Evolutionary conservation across 495 filamentous ascomycete genomes (phyloP).

Genomic region (Thermothielavioides terrestris): DNA sequence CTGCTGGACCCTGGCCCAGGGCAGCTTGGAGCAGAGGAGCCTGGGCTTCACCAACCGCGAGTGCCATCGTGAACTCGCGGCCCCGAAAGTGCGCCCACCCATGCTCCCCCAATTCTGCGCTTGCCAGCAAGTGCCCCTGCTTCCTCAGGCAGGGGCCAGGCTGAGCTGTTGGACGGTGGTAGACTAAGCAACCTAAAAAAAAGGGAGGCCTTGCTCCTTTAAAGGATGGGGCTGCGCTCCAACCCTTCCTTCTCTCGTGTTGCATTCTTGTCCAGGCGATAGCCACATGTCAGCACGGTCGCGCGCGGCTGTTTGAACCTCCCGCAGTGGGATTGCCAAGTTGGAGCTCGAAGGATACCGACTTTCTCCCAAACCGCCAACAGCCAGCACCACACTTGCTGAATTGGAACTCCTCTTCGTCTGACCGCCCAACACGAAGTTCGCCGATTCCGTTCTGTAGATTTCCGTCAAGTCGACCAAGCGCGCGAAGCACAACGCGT

Average conservation of each 20-base stretch:
- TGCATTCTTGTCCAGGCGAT: neutral
- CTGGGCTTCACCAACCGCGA: neutral
- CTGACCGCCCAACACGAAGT: no score
- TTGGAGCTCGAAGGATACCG: neutral
- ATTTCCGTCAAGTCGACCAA: no score
- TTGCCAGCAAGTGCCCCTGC: neutral
- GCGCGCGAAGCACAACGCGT: no score
- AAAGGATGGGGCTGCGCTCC: neutral
- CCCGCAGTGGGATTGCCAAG: neutral
- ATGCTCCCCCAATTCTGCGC: neutral
- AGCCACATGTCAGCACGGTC: neutral
- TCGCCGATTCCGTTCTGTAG: no score
- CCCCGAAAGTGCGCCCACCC: neutral
- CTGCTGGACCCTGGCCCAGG: neutral
- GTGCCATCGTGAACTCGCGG: constrained; percentile 5
- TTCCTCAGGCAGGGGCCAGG: constrained; percentile 1
- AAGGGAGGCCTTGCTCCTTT: constrained; percentile 1
- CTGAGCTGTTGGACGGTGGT: neutral
- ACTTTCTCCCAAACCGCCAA: no score
- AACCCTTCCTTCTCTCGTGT: neutral
- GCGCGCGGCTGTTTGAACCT: neutral
- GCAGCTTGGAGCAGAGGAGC: neutral
- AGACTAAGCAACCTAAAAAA: neutral
- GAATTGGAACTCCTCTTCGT: no score
- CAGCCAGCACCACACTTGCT: no score